Evolutionary conservation across 225 moss, liverwort and hornwort species (phyloP).

Genomic region (Pseudisothecium myosuroides): DNA sequence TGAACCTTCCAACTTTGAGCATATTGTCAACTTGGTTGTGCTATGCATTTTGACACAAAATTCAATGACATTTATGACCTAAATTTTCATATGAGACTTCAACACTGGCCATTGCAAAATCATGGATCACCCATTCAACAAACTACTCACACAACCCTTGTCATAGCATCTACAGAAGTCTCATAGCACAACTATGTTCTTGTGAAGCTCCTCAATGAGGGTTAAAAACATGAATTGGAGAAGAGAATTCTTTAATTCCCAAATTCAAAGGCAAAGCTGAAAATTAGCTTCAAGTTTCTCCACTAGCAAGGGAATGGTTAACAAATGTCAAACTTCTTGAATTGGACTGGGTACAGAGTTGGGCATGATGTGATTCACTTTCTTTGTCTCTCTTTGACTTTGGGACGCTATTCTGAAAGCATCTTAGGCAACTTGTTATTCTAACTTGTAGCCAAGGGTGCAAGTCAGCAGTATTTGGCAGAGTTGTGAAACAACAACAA

Average conservation of each 20-base stretch:
- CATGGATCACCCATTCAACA: neutral
- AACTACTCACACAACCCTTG: neutral
- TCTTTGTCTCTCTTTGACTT: neutral
- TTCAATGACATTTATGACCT: neutral
- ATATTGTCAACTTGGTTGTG: neutral
- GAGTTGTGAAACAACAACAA: neutral
- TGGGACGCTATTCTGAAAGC: neutral
- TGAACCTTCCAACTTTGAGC: neutral
- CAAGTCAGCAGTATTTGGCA: neutral
- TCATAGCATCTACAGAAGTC: neutral
- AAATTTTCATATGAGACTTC: neutral
- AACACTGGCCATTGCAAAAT: neutral
- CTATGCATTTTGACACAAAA: neutral
- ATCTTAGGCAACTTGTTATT: neutral
- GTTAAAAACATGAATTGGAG: neutral
- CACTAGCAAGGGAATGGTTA: neutral
- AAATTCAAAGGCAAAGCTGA: neutral
- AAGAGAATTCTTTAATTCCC: neutral
- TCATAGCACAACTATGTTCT: neutral
- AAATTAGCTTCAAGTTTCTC: neutral
- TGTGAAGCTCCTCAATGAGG: neutral
- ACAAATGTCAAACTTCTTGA: neutral
- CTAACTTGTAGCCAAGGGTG: neutral
- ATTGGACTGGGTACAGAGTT: neutral
- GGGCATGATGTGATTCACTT: neutral